Conservation (phyloP, 345 rosid genomes). For the Moricandia moricandioides region DNA sequence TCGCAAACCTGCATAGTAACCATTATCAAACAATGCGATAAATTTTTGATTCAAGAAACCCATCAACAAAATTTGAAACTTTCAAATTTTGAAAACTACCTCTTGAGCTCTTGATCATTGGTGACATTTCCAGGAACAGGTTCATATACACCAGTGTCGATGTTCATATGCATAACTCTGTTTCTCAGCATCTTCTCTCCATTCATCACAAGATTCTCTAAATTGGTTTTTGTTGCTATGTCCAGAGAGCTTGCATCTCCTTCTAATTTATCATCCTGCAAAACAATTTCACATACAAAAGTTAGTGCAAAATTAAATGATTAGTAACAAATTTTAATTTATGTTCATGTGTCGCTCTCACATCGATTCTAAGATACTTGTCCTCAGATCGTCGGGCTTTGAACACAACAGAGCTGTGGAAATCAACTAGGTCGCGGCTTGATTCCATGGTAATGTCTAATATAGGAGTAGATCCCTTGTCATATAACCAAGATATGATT, state of each 20-base stretch:
- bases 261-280: conserved; percentile 51
- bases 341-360: conserved; percentile 26
- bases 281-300: background rate
- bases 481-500: conserved; percentile 49
- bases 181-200: conserved; percentile 49
- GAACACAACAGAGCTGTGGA: conserved; percentile 49
- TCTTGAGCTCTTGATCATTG: conserved; percentile 54
- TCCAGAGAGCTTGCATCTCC: conserved; percentile 49
- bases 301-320: background rate
- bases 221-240: conserved; percentile 46
- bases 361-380: conserved; percentile 66
- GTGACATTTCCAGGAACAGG: conserved; percentile 46
- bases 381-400: conserved; percentile 52
- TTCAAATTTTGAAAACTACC: conserved; percentile 31
- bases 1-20: conserved; percentile 45
- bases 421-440: conserved; percentile 58
- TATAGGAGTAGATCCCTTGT: conserved; percentile 50
- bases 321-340: background rate
- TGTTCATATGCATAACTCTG: conserved; percentile 41
- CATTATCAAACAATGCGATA: background rate
- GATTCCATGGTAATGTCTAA: conserved; percentile 49
- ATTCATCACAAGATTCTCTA: conserved; percentile 46
- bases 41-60: background rate
- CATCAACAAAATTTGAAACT: background rate
- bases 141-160: conserved; percentile 54